Conservation (phyloP, 805 yeast species). For the Candida methanosorbosa region DNA sequence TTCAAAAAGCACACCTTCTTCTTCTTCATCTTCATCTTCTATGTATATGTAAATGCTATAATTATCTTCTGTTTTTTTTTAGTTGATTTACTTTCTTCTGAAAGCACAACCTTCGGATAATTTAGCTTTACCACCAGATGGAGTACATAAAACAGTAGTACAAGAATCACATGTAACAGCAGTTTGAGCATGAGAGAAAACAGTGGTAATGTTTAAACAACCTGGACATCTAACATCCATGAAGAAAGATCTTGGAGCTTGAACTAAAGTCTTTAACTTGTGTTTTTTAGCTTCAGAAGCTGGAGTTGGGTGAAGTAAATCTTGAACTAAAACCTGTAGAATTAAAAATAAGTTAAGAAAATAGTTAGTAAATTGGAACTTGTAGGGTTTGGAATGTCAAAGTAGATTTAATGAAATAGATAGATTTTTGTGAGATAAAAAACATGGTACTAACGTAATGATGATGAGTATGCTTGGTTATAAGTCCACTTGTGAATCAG, state of each 20-base stretch:
- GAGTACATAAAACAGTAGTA: slow-evolving; percentile 96
- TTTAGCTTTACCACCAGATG: slow-evolving; percentile 99
- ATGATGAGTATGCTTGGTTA: too few relatives aligned
- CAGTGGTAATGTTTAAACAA: slow-evolving; percentile 97
- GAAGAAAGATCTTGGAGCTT: slow-evolving; percentile 97
- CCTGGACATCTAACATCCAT: slow-evolving; percentile 99
- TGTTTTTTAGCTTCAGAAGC: slow-evolving; percentile 95
- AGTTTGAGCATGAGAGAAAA: slow-evolving; percentile 99
- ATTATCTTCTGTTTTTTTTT: too few relatives aligned
- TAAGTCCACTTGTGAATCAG: too few relatives aligned
- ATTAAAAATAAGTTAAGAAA: background rate
- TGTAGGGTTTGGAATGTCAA: too few relatives aligned
- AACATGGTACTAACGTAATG: too few relatives aligned
- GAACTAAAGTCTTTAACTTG: slow-evolving; percentile 96
- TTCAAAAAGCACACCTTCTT: too few relatives aligned
- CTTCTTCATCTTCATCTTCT: too few relatives aligned
- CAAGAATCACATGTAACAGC: slow-evolving; percentile 99
- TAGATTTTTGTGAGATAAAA: too few relatives aligned
- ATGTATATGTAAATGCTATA: too few relatives aligned
- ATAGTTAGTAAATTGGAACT: background rate
- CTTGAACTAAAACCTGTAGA: slow-evolving; percentile 89
- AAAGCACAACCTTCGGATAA: slow-evolving; percentile 99
- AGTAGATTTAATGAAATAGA: too few relatives aligned
- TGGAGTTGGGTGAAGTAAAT: slow-evolving; percentile 96
- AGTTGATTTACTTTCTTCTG: slow-evolving; percentile 85